Conservation (phyloP, 768 basidiomycete genomes). For the Mycena vulgaris region DNA sequence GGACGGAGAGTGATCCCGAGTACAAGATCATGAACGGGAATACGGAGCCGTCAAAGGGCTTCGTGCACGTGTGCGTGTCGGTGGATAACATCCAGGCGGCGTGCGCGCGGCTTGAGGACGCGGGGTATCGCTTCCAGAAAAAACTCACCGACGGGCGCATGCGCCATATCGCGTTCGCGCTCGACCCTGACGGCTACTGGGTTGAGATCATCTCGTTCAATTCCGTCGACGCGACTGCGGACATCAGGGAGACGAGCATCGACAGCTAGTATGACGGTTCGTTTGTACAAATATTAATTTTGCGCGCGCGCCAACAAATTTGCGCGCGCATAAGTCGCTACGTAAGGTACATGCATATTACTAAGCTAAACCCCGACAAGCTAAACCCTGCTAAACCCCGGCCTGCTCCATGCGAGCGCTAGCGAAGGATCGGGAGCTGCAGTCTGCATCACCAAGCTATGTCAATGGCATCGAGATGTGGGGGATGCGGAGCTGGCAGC, state of each 20-base stretch:
- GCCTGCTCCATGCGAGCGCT: no score
- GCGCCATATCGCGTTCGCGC: conserved; percentile 85
- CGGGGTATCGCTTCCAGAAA: conserved; percentile 92
- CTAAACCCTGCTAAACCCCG: no score
- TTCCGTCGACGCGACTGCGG: conserved; percentile 25
- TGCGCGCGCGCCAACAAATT: no score
- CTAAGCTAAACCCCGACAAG: no score
- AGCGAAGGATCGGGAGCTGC: no score
- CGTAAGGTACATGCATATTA: no score
- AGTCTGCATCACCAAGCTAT: no score
- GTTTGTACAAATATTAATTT: no score
- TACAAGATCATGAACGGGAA: conserved; percentile 92
- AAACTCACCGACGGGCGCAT: conserved; percentile 88
- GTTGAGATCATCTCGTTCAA: conserved; percentile 37
- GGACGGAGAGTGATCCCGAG: conserved; percentile 83
- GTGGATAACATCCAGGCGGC: conserved; percentile 88
- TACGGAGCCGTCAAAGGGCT: conserved; percentile 81
- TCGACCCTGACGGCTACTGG: conserved; percentile 86
- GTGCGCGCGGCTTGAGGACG: conserved; percentile 85
- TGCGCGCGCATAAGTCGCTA: no score
- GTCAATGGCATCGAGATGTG: no score
- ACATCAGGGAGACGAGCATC: conserved; percentile 15
- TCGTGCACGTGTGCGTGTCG: conserved; percentile 92
- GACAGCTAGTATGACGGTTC: no score
- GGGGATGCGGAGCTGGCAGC: no score